Percentiles rank a stretch among this genome's conserved stretches.
phyloP scores from a whole-genome alignment of 805 yeast genomes.

The Gaillardinia entomophila region DNA sequence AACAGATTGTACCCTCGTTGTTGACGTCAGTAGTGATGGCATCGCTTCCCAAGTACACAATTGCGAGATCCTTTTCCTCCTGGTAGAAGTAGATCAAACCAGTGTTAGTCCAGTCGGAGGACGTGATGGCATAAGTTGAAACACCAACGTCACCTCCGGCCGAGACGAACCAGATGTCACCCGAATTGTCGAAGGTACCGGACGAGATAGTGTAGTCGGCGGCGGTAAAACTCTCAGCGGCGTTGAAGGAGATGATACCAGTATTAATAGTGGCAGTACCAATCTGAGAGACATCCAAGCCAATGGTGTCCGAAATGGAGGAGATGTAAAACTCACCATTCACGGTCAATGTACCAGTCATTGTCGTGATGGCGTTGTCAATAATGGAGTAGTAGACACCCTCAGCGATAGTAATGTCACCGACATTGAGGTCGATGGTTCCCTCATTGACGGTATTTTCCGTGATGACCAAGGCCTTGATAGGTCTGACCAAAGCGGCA shows the following conservation, averaged over 20 bases:
- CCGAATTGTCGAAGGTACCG: constrained; percentile 15
- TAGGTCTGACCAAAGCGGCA: background rate
- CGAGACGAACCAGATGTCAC: constrained; percentile 17
- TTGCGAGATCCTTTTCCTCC: constrained; percentile 12
- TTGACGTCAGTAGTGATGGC: constrained; percentile 5
- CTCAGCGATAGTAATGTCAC: constrained; percentile 6
- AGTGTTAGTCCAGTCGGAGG: constrained; percentile 12
- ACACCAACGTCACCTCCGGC: constrained; percentile 12
- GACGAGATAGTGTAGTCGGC: constrained; percentile 14
- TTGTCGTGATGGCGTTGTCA: constrained; percentile 12
- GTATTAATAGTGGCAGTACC: constrained; percentile 7
- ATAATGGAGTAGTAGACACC: constrained; percentile 23
- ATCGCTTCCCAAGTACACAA: constrained; percentile 10
- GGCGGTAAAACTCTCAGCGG: constrained; percentile 10
- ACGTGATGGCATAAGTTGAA: constrained; percentile 9
- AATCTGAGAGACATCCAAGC: constrained; percentile 11
- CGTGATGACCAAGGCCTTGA: background rate
- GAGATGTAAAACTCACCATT: constrained; percentile 20
- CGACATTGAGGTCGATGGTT: background rate
- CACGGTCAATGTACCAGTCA: constrained; percentile 15
- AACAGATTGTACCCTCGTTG: constrained; percentile 21
- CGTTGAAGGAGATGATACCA: constrained; percentile 19
- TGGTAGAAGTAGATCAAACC: constrained; percentile 18
- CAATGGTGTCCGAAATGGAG: constrained; percentile 8
- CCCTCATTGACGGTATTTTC: background rate